Base-by-base conservation (phyloP, 2,329 filamentous ascomycete species). In the Pseudohalonectria lignicola region DNA sequence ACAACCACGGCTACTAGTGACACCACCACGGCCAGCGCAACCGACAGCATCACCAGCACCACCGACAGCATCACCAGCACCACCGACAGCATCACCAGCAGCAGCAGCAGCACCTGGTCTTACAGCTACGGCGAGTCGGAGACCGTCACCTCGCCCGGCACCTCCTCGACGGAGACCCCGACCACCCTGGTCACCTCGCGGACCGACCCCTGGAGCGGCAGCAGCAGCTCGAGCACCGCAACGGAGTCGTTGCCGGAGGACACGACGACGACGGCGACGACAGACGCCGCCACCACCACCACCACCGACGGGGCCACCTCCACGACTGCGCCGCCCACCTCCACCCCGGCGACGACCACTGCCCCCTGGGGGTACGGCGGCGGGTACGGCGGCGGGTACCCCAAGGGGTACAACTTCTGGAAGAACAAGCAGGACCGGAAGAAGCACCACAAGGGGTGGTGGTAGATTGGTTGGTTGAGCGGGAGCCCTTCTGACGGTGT, bases 101-200 rank as follows among this genome's bases (percentile, higher is more conserved):
- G 31, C n/a, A 19, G 31, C 31, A 19, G 23, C 10, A 5, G n/a
- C 11, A 16, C 23, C 21, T 19, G 19, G 6, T 35, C 33, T 15
- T 34, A 34, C 31, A 34, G 35, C 28, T 29, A 21, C 13, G 16
- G 36, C 36, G 8, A 26, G 8, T 26, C 23, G 8, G 7, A 26
- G n/a, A n/a, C n/a, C n/a, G n/a, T n/a, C n/a, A n/a, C n/a, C n/a
- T 37, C 26, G 25, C 8, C 35, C 18, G 17, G 11, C 4, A 15
- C 9, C 10, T 29, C 36, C 25, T 31, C 36, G 25, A 18, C 36
- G 17, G 7, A 7, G 8, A 16, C 36, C 15, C 36, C 36, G 17
- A 37, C 21, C 25, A 37, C 36, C 29, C 25, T 38, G 17, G 29
- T 31, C 28, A 38, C 36, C 10, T 34, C 31, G 17, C 17, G 17